Base-by-base conservation (phyloP, 1,139 yeast genomes). In the Yamadazyma oceani region DNA sequence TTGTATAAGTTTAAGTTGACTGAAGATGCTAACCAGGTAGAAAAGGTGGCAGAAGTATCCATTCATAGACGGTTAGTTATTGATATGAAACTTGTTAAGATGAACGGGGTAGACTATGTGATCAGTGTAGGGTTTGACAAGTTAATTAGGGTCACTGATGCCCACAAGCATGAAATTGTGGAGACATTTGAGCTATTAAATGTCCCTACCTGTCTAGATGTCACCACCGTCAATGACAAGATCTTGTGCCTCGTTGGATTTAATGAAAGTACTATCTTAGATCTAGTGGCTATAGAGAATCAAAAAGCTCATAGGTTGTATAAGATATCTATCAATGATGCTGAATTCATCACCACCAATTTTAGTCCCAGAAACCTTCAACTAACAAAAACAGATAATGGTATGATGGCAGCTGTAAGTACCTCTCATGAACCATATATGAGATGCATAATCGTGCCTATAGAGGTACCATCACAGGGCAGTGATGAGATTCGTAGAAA, bases 371-470 rank as follows among this genome's bases (percentile, higher is more conserved):
- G 80, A 59, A 61, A 65, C 29, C 60, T 82, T 30, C 67, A 4
- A 51, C 73, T 23, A 55, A 49, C 41, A 45, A 42, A 14, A 3
- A 11, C 31, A 10, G 40, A 39, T 6, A 22, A 26, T 35, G 41
- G 9, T 37, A 4, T 66, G 70, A 7, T 47, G 66, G 42, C 79
- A 14, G 78, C 78, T 0, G 72, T 81, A 1, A 87, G 80, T 0
- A 86, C 95, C 0, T 81, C 89, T 1, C 92, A 85, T 49, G 75
- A 77, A 21, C 95, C 95, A 2, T 83, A 69, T 51, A 80, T 85
- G 86, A 60, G 95, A 44, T 50, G 85, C 9, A 46, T 48, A 3
- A 31, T 49, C 2, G 69, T 85, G 2, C 55, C 81, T 0, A 68
- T 78, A 0, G 51, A 66, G 15, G n/a, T 34, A 5, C 35, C 32